Base-by-base conservation (phyloP, 139 green algal genomes). In the Micromonas pusilla region DNA sequence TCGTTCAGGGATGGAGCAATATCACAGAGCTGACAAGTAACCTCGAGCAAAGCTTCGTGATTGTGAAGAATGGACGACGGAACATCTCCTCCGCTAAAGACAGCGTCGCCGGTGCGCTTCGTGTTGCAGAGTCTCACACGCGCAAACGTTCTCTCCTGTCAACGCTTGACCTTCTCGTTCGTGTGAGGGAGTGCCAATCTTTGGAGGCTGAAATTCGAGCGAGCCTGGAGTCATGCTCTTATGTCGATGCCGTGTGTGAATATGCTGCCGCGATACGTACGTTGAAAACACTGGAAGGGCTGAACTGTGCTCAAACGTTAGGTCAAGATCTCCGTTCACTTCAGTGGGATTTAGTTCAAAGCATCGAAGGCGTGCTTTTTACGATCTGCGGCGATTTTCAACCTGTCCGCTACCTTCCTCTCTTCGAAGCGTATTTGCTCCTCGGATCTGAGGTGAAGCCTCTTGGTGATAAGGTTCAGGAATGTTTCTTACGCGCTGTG, bases 391-490 rank as follows among this genome's bases (percentile, higher is more conserved):
- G 65, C 4, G 33, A 32, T 32, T 72, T 72, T 39, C 26, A 72
- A n/a, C 13, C 28, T 4, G 26, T 26, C 3, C n/a, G 13, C n/a
- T 72, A 52, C 13, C 13, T 21, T 45, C 32, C 32, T n/a, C 65
- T 72, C 2, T 72, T 52, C 30, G 30, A 72, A 30, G 13, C n/a
- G 65, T 72, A 72, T 45, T 21, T 33, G 30, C 19, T 26, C 3
- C 30, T 72, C n/a, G 65, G 65, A 26, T 2, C 36, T 13, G 28
- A 72, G 30, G 65, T 72, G 28, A 72, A 72, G 13, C 65, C 32
- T 13, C 38, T 72, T 32, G 65, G 26, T 3, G 65, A 72, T 72
- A 72, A 72, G 30, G 33, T 72, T 6, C 65, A 72, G 30, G 65
- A 72, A 32, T 32, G 26, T 3, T 72, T 72, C 13, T 26, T 72